phyloP scores from a whole-genome alignment of 1,284 basidiomycete species.

The Boletellus deceptivus region DNA sequence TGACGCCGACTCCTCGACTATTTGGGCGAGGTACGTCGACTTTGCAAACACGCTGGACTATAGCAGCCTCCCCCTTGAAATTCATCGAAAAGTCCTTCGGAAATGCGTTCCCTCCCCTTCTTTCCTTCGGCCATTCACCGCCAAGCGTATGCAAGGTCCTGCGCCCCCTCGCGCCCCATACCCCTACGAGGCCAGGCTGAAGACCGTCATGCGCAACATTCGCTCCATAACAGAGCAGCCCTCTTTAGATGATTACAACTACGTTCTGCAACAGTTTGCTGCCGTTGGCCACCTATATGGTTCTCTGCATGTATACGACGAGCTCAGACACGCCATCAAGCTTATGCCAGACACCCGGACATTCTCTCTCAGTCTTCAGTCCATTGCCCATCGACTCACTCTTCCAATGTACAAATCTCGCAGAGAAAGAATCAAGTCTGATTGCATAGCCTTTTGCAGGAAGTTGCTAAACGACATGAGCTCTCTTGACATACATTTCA shows the following conservation, averaged over 20 bases:
- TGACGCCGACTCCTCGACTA: slow-evolving; percentile 41
- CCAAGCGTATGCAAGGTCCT: slow-evolving; percentile 38
- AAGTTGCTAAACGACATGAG: slow-evolving; percentile 60
- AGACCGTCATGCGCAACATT: slow-evolving; percentile 66
- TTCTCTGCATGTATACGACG: slow-evolving; percentile 56
- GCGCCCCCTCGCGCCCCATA: slow-evolving; percentile 41
- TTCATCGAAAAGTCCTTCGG: slow-evolving; percentile 67
- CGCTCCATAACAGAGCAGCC: slow-evolving; percentile 50
- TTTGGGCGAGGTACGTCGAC: slow-evolving; percentile 62
- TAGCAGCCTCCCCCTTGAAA: slow-evolving; percentile 52
- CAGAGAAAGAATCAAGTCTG: slow-evolving; percentile 35
- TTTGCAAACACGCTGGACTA: slow-evolving; percentile 47
- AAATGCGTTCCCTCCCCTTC: slow-evolving; percentile 51
- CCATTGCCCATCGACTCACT: slow-evolving; percentile 62
- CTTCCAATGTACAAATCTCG: slow-evolving; percentile 48
- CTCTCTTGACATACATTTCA: slow-evolving; percentile 44
- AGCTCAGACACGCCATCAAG: slow-evolving; percentile 44
- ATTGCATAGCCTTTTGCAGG: slow-evolving; percentile 46
- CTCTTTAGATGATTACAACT: slow-evolving; percentile 65
- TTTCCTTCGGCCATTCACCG: slow-evolving; percentile 44
- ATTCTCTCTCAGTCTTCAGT: slow-evolving; percentile 61
- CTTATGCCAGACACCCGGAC: slow-evolving; percentile 51
- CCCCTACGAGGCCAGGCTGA: slow-evolving; percentile 60
- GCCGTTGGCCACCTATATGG: slow-evolving; percentile 65
- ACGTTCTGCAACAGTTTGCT: slow-evolving; percentile 69